Percentiles rank a stretch among this genome's conserved stretches.
Conservation (phyloP, 768 basidiomycete genomes). For the Tephrocybe sp. region DNA sequence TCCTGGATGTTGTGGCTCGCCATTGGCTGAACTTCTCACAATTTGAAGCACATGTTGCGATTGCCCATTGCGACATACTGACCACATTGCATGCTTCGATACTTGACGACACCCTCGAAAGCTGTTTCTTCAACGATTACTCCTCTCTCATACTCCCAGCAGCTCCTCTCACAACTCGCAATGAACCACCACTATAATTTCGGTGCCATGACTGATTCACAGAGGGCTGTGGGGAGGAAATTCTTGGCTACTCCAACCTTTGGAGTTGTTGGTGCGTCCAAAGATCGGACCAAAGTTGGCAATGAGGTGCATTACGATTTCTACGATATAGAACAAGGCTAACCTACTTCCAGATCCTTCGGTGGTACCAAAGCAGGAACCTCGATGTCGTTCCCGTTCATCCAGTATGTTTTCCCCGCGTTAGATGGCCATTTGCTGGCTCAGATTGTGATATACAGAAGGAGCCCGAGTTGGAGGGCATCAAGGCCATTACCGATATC, state of each 20-base stretch:
- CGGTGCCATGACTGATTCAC: conserved; percentile 14
- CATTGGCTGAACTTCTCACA: neutral
- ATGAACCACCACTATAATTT: conserved; percentile 15
- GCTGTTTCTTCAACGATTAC: neutral
- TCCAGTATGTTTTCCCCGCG: conserved; percentile 47
- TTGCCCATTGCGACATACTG: conserved; percentile 9
- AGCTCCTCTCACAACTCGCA: conserved; percentile 16
- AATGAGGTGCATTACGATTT: conserved; percentile 52
- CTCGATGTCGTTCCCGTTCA: conserved; percentile 73
- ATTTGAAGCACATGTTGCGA: neutral
- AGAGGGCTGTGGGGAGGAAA: conserved; percentile 41
- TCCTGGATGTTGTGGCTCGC: conserved; percentile 2
- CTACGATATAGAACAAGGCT: neutral
- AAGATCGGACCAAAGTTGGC: conserved; percentile 75
- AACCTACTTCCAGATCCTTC: conserved; percentile 52
- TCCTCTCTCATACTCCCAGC: neutral
- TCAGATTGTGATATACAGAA: conserved; percentile 41
- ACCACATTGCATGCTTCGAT: conserved; percentile 8
- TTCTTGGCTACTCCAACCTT: conserved; percentile 67
- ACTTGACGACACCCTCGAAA: conserved; percentile 5
- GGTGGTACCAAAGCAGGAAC: conserved; percentile 69
- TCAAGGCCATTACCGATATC: conserved; percentile 55
- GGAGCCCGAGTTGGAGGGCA: conserved; percentile 67
- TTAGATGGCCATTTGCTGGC: neutral
- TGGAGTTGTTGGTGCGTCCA: conserved; percentile 84